phyloP scores from a whole-genome alignment of 2,329 filamentous ascomycete species.

The Ceratocystis lukuohia region DNA sequence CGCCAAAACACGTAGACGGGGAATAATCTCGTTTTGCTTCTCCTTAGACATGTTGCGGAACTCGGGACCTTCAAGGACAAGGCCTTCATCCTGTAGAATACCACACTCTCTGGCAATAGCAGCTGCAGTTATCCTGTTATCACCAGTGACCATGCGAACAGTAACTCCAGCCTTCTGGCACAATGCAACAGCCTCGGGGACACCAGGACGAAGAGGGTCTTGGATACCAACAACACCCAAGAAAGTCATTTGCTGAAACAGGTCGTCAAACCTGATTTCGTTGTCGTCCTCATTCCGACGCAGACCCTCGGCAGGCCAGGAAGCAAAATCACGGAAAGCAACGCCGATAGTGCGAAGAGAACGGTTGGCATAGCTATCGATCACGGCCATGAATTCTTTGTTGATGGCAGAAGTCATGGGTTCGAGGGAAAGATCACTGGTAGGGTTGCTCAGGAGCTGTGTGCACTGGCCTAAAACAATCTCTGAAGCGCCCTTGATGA shows the following conservation, averaged over 20 bases:
- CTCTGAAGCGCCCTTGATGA: slow-evolving; percentile 52
- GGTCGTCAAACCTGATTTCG: slow-evolving; percentile 50
- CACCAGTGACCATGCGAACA: slow-evolving; percentile 75
- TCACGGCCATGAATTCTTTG: slow-evolving; percentile 48
- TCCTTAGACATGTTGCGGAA: slow-evolving; percentile 58
- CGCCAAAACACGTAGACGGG: slow-evolving; percentile 56
- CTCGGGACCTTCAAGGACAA: slow-evolving; percentile 65
- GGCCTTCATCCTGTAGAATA: slow-evolving; percentile 52
- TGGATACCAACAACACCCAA: slow-evolving; percentile 66
- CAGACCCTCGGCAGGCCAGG: slow-evolving; percentile 62
- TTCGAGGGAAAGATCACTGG: slow-evolving; percentile 31
- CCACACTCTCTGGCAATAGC: slow-evolving; percentile 69
- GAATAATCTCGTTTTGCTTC: slow-evolving; percentile 54
- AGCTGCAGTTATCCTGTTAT: slow-evolving; percentile 66
- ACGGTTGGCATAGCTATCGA: slow-evolving; percentile 62
- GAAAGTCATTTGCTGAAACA: slow-evolving; percentile 55
- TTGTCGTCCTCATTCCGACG: slow-evolving; percentile 42
- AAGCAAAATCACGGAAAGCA: slow-evolving; percentile 69
- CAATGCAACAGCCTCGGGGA: slow-evolving; percentile 56
- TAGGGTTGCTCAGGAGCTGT: slow-evolving; percentile 37
- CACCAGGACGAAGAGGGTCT: slow-evolving; percentile 62
- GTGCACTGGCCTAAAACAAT: slow-evolving; percentile 47
- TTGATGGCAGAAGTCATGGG: slow-evolving; percentile 40
- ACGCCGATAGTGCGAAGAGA: slow-evolving; percentile 78
- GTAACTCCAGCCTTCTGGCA: slow-evolving; percentile 66